These are phyloP conservation scores for Stylosanthes scabra DNA, from an alignment of 331 rosid species.

Conservation along the genomic window DNA sequence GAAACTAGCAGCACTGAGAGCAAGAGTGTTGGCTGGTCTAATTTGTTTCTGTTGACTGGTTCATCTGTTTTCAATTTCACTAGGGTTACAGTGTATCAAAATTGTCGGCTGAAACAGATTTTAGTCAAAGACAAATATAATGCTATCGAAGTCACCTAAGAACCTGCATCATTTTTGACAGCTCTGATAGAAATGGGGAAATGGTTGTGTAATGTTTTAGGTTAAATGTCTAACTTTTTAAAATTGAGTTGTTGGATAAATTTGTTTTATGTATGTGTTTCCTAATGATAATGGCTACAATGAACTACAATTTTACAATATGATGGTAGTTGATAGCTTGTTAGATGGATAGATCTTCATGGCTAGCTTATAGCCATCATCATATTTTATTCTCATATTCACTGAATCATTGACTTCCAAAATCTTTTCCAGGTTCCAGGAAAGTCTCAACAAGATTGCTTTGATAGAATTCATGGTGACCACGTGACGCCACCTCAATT, in stretches of 20 bases:
- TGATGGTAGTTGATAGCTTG: conserved; percentile 22
- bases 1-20: conserved; percentile 23
- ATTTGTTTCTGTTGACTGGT: conserved; percentile 58
- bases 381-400: conserved; percentile 19
- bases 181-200: background rate
- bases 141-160: conserved; percentile 5
- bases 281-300: background rate
- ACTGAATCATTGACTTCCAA: conserved; percentile 24
- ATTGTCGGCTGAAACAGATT: conserved; percentile 16
- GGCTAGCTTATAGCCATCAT: conserved; percentile 16
- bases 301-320: conserved; percentile 1
- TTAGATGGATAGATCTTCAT: background rate
- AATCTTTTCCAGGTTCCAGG: conserved; percentile 78
- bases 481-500: conserved; percentile 68
- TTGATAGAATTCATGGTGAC: conserved; percentile 72
- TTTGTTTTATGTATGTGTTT: background rate
- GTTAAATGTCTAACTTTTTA: background rate
- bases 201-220: background rate
- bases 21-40: conserved; percentile 72
- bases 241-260: background rate
- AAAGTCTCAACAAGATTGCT: conserved; percentile 93
- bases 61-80: conserved; percentile 54
- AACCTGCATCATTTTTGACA: too few relatives aligned
- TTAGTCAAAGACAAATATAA: background rate
- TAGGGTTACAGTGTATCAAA: conserved; percentile 10